Base-by-base conservation (phyloP, 345 rosid genomes). In the Hypericum androsaemum region DNA sequence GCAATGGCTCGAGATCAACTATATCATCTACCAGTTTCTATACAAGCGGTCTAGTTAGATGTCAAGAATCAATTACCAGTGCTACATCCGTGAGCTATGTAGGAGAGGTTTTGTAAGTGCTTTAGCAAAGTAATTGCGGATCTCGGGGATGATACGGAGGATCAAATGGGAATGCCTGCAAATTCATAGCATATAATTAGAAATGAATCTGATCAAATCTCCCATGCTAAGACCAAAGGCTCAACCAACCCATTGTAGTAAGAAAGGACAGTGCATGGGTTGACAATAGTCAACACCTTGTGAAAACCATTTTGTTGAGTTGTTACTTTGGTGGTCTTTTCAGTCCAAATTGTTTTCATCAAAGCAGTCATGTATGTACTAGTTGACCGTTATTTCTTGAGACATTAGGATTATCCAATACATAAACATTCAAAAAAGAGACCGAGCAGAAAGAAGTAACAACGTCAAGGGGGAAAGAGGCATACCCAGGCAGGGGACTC, bases 131-230 rank as follows among this genome's bases (percentile, higher is more conserved):
- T 85, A 85, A 72, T 70, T 74, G 52, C 76, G 81, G 58, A 88
- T 85, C 77, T 88, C 95, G 0, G 88, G 97, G 56, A 82, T 52
- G 41, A 81, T 85, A 2, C 80, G 66, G 67, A 82, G 84, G 71
- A 85, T 77, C 66, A 85, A 73, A 62, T 85, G 77, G 49, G 72
- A 67, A 50, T 77, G 88, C 77, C 77, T 73, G 77, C 66, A 61
- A 44, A 61, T 38, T 37, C 32, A 22, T 4, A 1, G 32, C 2
- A 22, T 22, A 22, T 22, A 22, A 22, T 22, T 22, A 22, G 32
- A 1, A 22, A 22, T 4, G 32, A 22, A 22, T 22, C 32, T 12
- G 49, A 5, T 35, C 52, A 28, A 9, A 43, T 7, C 13, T 12
- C 12, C 38, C 36, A 37, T 10, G 3, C 12, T 37, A 43, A 41